Evolutionary conservation across 306 rosid genomes (phyloP), one percentile per base, ranked within the genome.

Genomic region (Delonix regia): DNA sequence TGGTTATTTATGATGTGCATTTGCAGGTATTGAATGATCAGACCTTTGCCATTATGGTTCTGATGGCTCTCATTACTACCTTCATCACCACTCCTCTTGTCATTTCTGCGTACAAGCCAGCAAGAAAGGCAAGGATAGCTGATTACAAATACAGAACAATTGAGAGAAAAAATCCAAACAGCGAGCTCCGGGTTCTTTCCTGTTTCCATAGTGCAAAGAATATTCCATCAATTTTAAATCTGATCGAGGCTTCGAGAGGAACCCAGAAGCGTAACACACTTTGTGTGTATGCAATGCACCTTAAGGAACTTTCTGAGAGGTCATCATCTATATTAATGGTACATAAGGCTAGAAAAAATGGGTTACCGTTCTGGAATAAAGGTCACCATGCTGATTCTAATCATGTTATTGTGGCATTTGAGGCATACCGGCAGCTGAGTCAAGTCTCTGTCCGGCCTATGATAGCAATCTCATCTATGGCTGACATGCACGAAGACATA

Each of bases 11-110:
- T 45, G 33, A 22, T 67, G 48, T 73, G 60, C 60, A 56, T 81
- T 75, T 86, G 80, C 91, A 91, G 98, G 98, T 94, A 57, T 85
- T 94, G 85, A 92, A 92, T 86, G 97, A 94, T 75, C 92, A 94
- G 75, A 94, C 97, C 27, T 94, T 94, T 80, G 96, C 97, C 28
- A 88, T 94, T 36, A 90, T 94, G 97, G 88, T 94, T 81, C 88
- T 94, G 11, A 94, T 94, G 98, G 98, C 98, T 44, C 79, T 94
- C 62, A 83, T 94, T 67, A 94, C 97, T 11, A 94, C 98, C 59
- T 90, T 92, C 81, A 80, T 92, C 28, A 94, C 98, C 49, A 92
- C 98, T 2, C 98, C 98, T 45, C 56, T 92, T 57, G 94, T 94
- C 70, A 74, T 76, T 39, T 80, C 83, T 4, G 85, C 88, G 51